Conservation (phyloP, 2,329 filamentous ascomycete genomes). For the Cordyceps farinosa region DNA sequence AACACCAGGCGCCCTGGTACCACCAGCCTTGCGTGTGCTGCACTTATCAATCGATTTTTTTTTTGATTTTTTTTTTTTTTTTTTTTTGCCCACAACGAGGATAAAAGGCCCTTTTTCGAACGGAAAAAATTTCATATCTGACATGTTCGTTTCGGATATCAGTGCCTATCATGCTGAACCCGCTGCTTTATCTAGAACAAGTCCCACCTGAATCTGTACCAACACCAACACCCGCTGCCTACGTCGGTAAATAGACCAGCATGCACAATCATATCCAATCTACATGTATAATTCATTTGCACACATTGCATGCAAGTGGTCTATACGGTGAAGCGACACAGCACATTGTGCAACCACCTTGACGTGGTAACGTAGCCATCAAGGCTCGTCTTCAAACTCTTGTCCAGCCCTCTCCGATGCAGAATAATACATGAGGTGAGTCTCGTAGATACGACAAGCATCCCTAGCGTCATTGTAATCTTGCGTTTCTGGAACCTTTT, state of each 20-base stretch:
- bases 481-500: not conserved
- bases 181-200: not conserved
- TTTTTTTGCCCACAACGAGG: no score
- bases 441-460: not conserved
- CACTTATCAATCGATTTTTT: slow-evolving; percentile 4
- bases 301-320: no score
- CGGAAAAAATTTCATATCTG: not conserved
- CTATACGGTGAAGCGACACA: not conserved
- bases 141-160: not conserved
- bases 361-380: not conserved
- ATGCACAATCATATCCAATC: not conserved
- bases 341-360: not conserved
- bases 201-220: not conserved
- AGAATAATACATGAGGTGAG: not conserved
- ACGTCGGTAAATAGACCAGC: not conserved
- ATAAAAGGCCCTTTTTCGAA: not conserved
- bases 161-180: not conserved
- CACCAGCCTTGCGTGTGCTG: not conserved
- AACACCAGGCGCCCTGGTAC: not conserved
- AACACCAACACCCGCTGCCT: not conserved
- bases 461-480: not conserved
- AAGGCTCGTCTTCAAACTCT: not conserved
- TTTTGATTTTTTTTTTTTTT: not conserved
- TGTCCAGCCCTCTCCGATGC: not conserved
- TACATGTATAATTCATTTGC: not conserved